A percentile compares a stretch with the other conserved stretches of the same genome.
Evolutionary conservation across 371 early-diverging fungal genomes (phyloP).

Genomic region (Rozella allomycis): DNA sequence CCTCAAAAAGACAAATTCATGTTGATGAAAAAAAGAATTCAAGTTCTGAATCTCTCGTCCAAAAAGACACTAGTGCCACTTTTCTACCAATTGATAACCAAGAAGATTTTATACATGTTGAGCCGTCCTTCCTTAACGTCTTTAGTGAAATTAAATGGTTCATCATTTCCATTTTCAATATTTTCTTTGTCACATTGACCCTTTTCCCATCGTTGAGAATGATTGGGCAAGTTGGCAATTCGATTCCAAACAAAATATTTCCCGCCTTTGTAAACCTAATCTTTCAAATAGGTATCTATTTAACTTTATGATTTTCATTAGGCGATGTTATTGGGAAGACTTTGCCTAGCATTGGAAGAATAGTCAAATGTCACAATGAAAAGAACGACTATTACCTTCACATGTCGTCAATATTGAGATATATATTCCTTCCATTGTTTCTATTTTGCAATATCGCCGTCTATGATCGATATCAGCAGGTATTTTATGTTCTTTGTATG

Average conservation of each 20-base stretch:
- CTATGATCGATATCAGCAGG: conserved; percentile 1
- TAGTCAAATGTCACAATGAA: background rate
- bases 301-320: conserved; percentile 46
- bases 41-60: background rate
- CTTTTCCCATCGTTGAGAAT: conserved; percentile 55
- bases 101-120: conserved; percentile 1
- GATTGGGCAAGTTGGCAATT: conserved; percentile 32
- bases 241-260: conserved; percentile 8
- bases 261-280: conserved; percentile 50
- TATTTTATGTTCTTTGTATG: no score
- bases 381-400: conserved; percentile 15
- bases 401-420: conserved; percentile 19
- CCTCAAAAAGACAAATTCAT: no score
- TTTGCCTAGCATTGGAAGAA: conserved; percentile 10
- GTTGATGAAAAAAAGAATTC: no score
- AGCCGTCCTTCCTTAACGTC: conserved; percentile 5
- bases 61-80: conserved; percentile 1
- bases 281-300: conserved; percentile 47
- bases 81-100: background rate
- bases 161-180: conserved; percentile 27
- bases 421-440: conserved; percentile 42
- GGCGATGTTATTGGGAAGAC: conserved; percentile 53
- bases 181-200: conserved; percentile 41
- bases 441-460: conserved; percentile 43
- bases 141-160: conserved; percentile 15